Conservation (phyloP, 345 rosid species). For the rapeseed (Brassica napus) region DNA sequence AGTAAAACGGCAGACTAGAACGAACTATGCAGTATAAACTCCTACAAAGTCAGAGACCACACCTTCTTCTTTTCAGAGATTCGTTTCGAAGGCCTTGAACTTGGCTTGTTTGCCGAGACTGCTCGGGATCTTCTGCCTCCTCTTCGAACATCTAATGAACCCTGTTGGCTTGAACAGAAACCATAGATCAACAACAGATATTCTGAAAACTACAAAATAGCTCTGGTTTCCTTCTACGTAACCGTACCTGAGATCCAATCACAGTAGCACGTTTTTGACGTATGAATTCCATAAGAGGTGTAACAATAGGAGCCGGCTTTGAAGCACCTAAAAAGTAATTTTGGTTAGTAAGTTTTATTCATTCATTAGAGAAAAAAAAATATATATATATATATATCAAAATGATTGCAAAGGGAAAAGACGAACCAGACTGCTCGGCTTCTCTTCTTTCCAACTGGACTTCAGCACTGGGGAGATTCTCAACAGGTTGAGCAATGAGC, state of each 20-base stretch:
- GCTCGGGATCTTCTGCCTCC: slow-evolving; percentile 51
- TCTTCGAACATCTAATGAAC: slow-evolving; percentile 42
- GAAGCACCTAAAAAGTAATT: slow-evolving; percentile 40
- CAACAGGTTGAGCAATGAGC: slow-evolving; percentile 59
- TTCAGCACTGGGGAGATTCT: slow-evolving; percentile 68
- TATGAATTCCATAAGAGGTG: slow-evolving; percentile 82
- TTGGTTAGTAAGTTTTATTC: not conserved
- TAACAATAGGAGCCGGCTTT: slow-evolving; percentile 56
- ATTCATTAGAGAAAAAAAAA: not conserved
- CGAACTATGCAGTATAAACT: not conserved
- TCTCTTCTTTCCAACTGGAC: slow-evolving; percentile 67
- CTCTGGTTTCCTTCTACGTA: not conserved
- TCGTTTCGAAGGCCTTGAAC: slow-evolving; percentile 48
- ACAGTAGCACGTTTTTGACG: slow-evolving; percentile 70
- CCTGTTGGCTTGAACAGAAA: slow-evolving; percentile 43
- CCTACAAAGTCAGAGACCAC: not conserved
- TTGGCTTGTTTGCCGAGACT: slow-evolving; percentile 43
- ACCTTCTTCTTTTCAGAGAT: slow-evolving; percentile 68
- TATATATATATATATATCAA: not conserved
- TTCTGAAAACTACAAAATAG: not conserved
- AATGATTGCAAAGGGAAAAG: slow-evolving; percentile 9
- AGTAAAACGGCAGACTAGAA: slow-evolving; percentile 16
- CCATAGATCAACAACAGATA: slow-evolving; percentile 15
- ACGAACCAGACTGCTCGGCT: slow-evolving; percentile 64
- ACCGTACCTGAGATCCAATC: slow-evolving; percentile 54